Conservation (phyloP, 306 rosid genomes). For the Cicer chorassanicum region DNA sequence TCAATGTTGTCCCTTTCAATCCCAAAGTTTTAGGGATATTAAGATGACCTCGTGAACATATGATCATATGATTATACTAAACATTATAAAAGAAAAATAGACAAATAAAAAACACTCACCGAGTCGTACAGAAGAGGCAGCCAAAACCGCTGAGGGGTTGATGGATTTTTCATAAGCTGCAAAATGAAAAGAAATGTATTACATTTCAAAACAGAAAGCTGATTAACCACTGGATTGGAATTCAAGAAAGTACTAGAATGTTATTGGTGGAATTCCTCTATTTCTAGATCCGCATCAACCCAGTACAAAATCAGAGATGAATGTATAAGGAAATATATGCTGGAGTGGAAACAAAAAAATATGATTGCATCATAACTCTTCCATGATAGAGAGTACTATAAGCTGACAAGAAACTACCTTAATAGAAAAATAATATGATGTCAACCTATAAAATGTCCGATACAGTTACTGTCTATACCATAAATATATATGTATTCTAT, state of each 20-base stretch:
- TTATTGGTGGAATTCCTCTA: slow-evolving; percentile 7
- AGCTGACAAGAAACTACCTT: not conserved
- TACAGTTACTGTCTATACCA: not conserved
- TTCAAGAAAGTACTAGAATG: not conserved
- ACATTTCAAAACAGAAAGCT: slow-evolving; percentile 12
- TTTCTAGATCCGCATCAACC: not conserved
- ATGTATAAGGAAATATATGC: not conserved
- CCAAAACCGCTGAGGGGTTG: slow-evolving; percentile 96
- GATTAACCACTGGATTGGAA: slow-evolving; percentile 9
- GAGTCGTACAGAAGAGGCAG: slow-evolving; percentile 86
- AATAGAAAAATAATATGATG: not conserved
- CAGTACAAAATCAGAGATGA: not conserved
- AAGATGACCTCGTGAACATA: not conserved
- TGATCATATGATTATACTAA: slow-evolving; percentile 12
- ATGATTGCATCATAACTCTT: not conserved
- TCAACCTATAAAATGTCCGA: not conserved
- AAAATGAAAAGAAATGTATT: slow-evolving; percentile 30
- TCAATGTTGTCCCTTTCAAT: not conserved
- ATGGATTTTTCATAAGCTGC: slow-evolving; percentile 92
- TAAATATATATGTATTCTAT: not conserved
- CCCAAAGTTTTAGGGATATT: not conserved
- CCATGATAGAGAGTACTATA: not conserved
- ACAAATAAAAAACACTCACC: slow-evolving; percentile 52
- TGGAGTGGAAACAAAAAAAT: slow-evolving; percentile 7
- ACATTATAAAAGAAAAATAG: slow-evolving; percentile 3